A percentile compares a stretch with the other conserved stretches of the same genome.
phyloP scores from a whole-genome alignment of 805 yeast genomes.

The Lachancea nothofagi region DNA sequence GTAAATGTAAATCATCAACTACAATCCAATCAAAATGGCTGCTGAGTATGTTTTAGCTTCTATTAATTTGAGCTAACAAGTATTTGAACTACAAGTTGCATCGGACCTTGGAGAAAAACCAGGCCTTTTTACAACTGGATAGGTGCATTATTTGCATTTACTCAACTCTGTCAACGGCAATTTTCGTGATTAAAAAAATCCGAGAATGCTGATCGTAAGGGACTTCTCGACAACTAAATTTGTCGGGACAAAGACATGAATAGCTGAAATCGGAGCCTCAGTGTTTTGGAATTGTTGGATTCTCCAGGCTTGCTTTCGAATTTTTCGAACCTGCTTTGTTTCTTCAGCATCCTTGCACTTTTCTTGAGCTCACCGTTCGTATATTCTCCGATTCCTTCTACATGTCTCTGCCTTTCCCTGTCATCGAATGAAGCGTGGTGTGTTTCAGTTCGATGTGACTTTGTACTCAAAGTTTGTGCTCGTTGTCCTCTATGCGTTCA shows the following conservation, averaged over 20 bases:
- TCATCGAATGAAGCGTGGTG: constrained; percentile 38
- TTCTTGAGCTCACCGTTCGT: constrained; percentile 9
- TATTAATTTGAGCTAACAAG: not conserved
- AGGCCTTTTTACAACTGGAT: constrained; percentile 1
- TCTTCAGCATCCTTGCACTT: not conserved
- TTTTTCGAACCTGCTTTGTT: constrained; percentile 1
- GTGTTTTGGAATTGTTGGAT: no score
- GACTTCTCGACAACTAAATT: constrained; percentile 18
- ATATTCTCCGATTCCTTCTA: constrained; percentile 19
- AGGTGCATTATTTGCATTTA: not conserved
- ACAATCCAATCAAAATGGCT: constrained; percentile 28
- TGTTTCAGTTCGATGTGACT: constrained; percentile 37
- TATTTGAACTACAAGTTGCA: constrained; percentile 20
- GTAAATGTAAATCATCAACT: not conserved
- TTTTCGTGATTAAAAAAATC: not conserved
- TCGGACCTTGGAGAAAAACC: constrained; percentile 14
- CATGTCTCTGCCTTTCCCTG: constrained; percentile 34
- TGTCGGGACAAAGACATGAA: constrained; percentile 24
- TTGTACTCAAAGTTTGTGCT: constrained; percentile 14
- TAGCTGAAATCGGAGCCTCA: constrained; percentile 8
- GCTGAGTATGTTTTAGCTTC: constrained; percentile 32
- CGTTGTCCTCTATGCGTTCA: not conserved
- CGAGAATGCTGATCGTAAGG: constrained; percentile 22
- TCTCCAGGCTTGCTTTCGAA: no score
- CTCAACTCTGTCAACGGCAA: not conserved